Evolutionary conservation across 2,329 filamentous ascomycete species (phyloP), one percentile per base, ranked within the genome.

Genomic region (Diaporthe ampelina): DNA sequence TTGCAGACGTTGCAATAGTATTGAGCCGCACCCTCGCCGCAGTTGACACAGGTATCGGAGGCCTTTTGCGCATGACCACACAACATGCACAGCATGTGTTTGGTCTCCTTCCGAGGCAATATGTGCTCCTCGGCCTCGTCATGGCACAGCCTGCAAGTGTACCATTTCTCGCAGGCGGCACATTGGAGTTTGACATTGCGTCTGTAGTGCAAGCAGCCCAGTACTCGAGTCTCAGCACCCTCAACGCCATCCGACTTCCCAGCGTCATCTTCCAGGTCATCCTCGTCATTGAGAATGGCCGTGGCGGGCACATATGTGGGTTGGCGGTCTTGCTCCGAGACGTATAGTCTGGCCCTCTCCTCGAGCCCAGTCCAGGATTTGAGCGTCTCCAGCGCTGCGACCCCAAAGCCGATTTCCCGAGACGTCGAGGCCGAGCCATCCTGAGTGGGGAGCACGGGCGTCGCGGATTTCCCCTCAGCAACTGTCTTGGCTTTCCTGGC

Each of bases 1-100:
- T 98, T 98, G 88, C 97, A 99, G 72, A 97, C 93, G 71, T 91
- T 90, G 84, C 97, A 99, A 81, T 97, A 99, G 83, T 98, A 98
- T 80, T 93, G 93, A 17, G 96, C 95, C 9, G 94, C 91, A 74
- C 91, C 90, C 78, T 92, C 91, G 24, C 92, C 93, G 81, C 97
- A 99, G 73, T 91, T 88, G 68, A 89, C 87, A 82, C 97, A 99
- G 69, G 91, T 88, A 76, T 97, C 94, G 40, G 91, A 91, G 4
- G 94, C 95, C 73, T 90, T 90, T 79, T 99, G 97, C 2, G 97
- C 93, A 73, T 93, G 94, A 9, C 92, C 91, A 82, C 97, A 99
- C 37, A 95, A 88, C 97, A 99, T 99, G 83, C 97, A 99, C 8
- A 99, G 89, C 97, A 99, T 99, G 79, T 98, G 93, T 82, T 93